Evolutionary conservation across 2,329 filamentous ascomycete genomes (phyloP), one percentile per base, ranked within the genome.

Genomic region (Scedosporium dehoogii): DNA sequence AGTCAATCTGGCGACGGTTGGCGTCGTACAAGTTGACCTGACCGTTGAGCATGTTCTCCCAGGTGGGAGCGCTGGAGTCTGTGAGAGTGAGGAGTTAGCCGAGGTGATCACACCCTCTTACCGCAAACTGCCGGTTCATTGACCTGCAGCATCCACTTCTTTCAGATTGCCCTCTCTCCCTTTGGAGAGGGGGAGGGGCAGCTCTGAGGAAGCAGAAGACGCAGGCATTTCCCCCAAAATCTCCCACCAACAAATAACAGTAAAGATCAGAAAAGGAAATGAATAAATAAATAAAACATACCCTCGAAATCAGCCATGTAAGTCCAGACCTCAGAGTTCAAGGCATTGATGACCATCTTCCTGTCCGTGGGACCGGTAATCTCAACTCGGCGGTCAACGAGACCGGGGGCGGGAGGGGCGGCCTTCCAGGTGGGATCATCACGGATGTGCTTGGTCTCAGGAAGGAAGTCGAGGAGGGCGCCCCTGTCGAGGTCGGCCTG

Each of bases 251-350:
- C 1, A 38, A 38, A 38, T 38, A 3, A 10, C 33, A 38, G 10
- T 38, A 18, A 23, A 51, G 7, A 51, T n/a, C 3, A 16, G 44
- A 18, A 7, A 33, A 18, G 38, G 57, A 7, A 2, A 27, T 2
- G 33, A 25, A 51, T 53, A 29, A 46, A n/a, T 3, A 33, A 18
- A 44, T 27, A 38, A 38, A 21, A 74, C 83, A 70, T 75, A 94
- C 92, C 93, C 79, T 99, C 94, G 68, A 99, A 96, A 77, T 99
- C 94, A 58, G 94, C 94, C 94, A 99, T 99, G 72, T 97, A 99
- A 63, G 93, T 97, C 89, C 90, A 97, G 25, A 97, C 94, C 71
- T 97, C 85, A 56, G 93, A 88, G 76, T 97, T 99, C 73, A 97
- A 73, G 9, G 94, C 94, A 75, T 99, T 99, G 66, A 97, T 91